Evolutionary conservation across 208 protist genomes (phyloP).

Genomic region (Eutreptiella sp.): DNA sequence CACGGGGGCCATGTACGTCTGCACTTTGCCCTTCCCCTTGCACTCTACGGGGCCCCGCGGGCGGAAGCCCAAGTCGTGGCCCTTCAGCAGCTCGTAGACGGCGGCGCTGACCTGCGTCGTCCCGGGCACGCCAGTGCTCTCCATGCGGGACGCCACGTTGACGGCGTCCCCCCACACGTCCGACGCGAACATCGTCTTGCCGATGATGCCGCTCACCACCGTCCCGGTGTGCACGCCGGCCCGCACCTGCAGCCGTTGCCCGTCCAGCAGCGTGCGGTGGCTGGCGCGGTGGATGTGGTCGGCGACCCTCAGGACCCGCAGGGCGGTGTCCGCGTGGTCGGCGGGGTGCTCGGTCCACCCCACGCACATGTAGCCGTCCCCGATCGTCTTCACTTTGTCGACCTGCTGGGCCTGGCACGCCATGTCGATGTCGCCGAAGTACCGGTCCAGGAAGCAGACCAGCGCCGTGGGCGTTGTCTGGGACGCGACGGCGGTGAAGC

Average conservation of each 20-base stretch:
- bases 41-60: no score
- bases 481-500: constrained; percentile 22
- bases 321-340: no score
- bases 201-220: constrained; percentile 36
- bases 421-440: constrained; percentile 28
- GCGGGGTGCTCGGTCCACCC: background rate
- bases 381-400: constrained; percentile 38
- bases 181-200: constrained; percentile 31
- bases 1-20: no score
- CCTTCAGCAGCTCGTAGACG: no score
- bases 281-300: no score
- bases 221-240: constrained; percentile 35
- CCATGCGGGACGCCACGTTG: constrained; percentile 37
- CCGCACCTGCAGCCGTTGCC: no score
- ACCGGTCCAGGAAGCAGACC: constrained; percentile 12
- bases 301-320: no score
- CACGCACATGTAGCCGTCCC: constrained; percentile 29
- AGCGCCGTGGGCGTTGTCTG: constrained; percentile 4
- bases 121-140: constrained; percentile 30
- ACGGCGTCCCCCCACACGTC: constrained; percentile 42
- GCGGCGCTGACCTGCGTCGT: no score
- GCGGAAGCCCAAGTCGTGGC: no score
- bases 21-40: no score
- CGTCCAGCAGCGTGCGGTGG: no score
- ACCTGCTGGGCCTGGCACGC: background rate